A percentile compares a stretch with the other conserved stretches of the same genome.
Conservation (phyloP, 495 filamentous ascomycete species). For the Talaromyces borbonicus region DNA sequence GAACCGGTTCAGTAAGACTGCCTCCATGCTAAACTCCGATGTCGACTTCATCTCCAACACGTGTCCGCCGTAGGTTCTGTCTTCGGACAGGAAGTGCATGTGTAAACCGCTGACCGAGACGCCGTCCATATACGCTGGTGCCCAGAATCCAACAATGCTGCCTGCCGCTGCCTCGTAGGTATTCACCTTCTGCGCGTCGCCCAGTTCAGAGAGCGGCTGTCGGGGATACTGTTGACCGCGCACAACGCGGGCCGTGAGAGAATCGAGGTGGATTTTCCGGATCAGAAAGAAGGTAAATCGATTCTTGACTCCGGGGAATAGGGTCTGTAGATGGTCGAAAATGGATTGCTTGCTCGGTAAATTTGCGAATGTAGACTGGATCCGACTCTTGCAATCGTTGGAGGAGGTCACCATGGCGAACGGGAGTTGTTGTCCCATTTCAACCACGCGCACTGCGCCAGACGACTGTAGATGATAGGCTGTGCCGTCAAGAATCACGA, state of each 20-base stretch:
- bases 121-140: constrained; percentile 35
- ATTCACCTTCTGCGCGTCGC: constrained; percentile 27
- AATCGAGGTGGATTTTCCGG: constrained; percentile 1
- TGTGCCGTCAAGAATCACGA: constrained; percentile 37
- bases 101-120: constrained; percentile 42
- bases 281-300: constrained; percentile 5
- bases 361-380: neutral
- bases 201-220: constrained; percentile 32
- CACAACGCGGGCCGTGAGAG: constrained; percentile 5
- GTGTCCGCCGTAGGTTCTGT: constrained; percentile 35
- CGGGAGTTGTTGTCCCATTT: constrained; percentile 4
- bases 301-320: neutral
- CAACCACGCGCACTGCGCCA: constrained; percentile 2
- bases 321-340: neutral
- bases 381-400: constrained; percentile 1
- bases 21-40: constrained; percentile 23
- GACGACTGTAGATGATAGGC: constrained; percentile 27
- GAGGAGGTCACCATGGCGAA: constrained; percentile 6
- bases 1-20: constrained; percentile 21
- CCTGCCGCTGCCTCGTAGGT: constrained; percentile 26
- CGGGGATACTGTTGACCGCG: constrained; percentile 12
- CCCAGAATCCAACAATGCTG: constrained; percentile 38
- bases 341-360: constrained; percentile 6
- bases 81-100: constrained; percentile 40
- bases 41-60: constrained; percentile 30